Percentiles rank a stretch among this genome's conserved stretches.
Conservation (phyloP, 1,139 yeast species). For the Nakaseomyces kungkrabaensis region DNA sequence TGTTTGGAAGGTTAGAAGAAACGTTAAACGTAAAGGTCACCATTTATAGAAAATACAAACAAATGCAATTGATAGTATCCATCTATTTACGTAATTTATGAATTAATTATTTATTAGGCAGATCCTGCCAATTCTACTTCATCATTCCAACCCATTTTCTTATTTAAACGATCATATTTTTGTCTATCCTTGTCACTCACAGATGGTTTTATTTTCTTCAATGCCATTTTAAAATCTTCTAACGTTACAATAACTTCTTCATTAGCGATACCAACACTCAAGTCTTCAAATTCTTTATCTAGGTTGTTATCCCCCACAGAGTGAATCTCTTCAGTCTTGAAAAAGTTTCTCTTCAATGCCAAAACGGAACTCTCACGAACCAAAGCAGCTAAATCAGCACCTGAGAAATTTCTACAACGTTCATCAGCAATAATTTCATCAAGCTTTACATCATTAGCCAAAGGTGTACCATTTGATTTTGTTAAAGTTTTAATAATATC, state of each 20-base stretch:
- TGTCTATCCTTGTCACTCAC: constrained; percentile 79
- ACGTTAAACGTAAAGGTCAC: constrained; percentile 46
- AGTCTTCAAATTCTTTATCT: constrained; percentile 37
- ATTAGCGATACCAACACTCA: constrained; percentile 34
- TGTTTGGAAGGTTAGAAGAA: constrained; percentile 53
- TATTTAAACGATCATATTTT: constrained; percentile 58
- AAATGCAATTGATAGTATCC: no score
- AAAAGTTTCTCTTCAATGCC: constrained; percentile 68
- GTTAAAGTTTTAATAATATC: constrained; percentile 78
- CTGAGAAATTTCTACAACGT: constrained; percentile 81
- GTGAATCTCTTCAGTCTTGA: constrained; percentile 33
- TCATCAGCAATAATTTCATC: constrained; percentile 56
- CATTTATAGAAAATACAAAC: background rate
- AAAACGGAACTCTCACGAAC: constrained; percentile 88
- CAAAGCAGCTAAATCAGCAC: constrained; percentile 89
- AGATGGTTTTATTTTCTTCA: constrained; percentile 73
- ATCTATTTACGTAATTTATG: background rate
- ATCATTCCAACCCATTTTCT: constrained; percentile 48
- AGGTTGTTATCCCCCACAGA: constrained; percentile 32
- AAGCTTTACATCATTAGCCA: constrained; percentile 55
- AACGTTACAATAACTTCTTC: constrained; percentile 44
- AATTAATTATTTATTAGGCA: background rate
- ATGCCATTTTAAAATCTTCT: constrained; percentile 63
- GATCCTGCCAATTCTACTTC: constrained; percentile 14
- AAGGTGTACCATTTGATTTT: constrained; percentile 62